A percentile compares a stretch with the other conserved stretches of the same genome.
Evolutionary conservation across 805 yeast species (phyloP).

Genomic region (Metschnikowia kunwiensis): DNA sequence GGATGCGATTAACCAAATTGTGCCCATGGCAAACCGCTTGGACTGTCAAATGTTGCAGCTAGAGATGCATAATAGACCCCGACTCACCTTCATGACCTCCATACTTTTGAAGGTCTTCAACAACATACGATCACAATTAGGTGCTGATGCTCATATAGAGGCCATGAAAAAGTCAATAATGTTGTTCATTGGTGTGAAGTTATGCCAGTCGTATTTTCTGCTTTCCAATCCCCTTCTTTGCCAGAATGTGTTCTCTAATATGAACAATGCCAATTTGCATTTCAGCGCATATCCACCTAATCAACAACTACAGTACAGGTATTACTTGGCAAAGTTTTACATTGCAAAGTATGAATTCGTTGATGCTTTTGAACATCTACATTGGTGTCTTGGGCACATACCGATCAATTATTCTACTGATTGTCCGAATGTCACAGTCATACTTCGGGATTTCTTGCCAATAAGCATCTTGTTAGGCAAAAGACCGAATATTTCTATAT

Average conservation of each 20-base stretch:
- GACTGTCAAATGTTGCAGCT: conserved; percentile 41
- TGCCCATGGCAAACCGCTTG: conserved; percentile 44
- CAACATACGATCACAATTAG: conserved; percentile 50
- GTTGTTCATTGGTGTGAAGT: conserved; percentile 49
- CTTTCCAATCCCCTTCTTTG: conserved; percentile 57
- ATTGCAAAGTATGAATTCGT: conserved; percentile 49
- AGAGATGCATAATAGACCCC: conserved; percentile 41
- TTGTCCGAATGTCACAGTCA: conserved; percentile 35
- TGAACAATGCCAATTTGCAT: conserved; percentile 49
- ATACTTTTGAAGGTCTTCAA: conserved; percentile 58
- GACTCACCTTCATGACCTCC: conserved; percentile 51
- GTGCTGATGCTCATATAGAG: conserved; percentile 34
- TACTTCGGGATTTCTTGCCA: conserved; percentile 51
- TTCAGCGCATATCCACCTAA: conserved; percentile 38
- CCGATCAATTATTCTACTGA: conserved; percentile 23
- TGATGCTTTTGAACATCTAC: conserved; percentile 48
- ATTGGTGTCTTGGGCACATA: conserved; percentile 50
- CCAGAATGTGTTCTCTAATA: conserved; percentile 58
- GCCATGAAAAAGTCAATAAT: conserved; percentile 47
- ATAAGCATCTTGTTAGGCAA: conserved; percentile 54
- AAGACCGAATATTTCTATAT: conserved; percentile 35
- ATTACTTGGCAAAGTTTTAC: conserved; percentile 52
- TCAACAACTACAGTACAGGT: conserved; percentile 52
- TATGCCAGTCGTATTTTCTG: conserved; percentile 56
- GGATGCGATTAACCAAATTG: conserved; percentile 34